Percentiles rank a stretch among this genome's conserved stretches.
Conservation (phyloP, 352 stramenopile species). For the Globisporangium middletonii region DNA sequence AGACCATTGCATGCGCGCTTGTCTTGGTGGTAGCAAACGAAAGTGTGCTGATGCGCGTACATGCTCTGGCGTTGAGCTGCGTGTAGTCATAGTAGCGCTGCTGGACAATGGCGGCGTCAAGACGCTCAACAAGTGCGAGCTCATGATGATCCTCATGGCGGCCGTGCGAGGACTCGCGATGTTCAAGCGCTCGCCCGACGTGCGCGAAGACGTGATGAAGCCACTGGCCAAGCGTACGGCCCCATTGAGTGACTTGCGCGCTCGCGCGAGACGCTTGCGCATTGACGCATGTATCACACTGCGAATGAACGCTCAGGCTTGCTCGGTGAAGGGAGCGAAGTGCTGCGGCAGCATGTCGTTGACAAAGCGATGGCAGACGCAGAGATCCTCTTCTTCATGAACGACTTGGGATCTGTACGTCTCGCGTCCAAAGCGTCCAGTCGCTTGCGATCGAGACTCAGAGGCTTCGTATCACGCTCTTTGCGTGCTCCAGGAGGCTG, state of each 20-base stretch:
- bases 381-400: constrained; percentile 77
- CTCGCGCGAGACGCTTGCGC: no score
- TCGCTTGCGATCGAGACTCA: background rate
- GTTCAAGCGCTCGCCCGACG: constrained; percentile 35
- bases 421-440: background rate
- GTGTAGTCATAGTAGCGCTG: constrained; percentile 45
- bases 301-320: constrained; percentile 23
- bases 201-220: constrained; percentile 26
- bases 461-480: background rate
- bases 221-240: constrained; percentile 42
- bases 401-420: constrained; percentile 52
- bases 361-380: constrained; percentile 57
- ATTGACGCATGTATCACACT: no score
- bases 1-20: no score
- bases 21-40: no score
- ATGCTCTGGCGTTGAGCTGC: background rate
- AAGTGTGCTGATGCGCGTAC: background rate
- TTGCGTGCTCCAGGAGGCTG: constrained; percentile 19
- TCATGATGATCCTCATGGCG: constrained; percentile 48
- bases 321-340: constrained; percentile 35
- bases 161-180: constrained; percentile 41
- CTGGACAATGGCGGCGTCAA: constrained; percentile 58
- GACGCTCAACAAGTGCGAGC: constrained; percentile 52
- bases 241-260: background rate
- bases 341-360: constrained; percentile 31